A percentile compares a stretch with the other conserved stretches of the same genome.
phyloP scores from a whole-genome alignment of 441 rosid species.

The Daphne laureola region DNA sequence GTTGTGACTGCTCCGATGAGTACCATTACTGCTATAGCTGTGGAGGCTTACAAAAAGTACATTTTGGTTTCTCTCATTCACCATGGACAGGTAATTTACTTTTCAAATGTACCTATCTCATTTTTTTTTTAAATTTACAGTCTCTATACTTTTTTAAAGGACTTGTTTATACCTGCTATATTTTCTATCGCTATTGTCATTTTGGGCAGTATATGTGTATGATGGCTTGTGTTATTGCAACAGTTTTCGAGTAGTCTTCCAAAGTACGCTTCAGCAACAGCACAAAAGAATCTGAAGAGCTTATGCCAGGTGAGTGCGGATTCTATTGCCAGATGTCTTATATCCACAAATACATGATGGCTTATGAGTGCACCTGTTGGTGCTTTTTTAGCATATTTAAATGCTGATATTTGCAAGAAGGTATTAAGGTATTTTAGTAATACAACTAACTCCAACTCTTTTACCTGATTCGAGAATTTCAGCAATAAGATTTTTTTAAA shows the following conservation, averaged over 20 bases:
- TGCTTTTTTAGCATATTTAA: too few species aligned
- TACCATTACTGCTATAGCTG: constrained; percentile 63
- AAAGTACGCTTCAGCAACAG: constrained; percentile 71
- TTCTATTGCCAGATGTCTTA: background rate
- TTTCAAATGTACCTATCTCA: constrained; percentile 5
- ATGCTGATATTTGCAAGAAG: too few species aligned
- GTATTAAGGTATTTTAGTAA: too few species aligned
- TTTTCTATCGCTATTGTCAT: background rate
- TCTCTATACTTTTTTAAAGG: constrained; percentile 1
- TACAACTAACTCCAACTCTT: too few species aligned
- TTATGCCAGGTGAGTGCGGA: constrained; percentile 37
- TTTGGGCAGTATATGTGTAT: constrained; percentile 11
- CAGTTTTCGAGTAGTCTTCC: constrained; percentile 72
- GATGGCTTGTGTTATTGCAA: constrained; percentile 15
- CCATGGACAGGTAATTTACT: constrained; percentile 60
- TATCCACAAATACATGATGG: too few species aligned
- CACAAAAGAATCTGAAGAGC: constrained; percentile 67
- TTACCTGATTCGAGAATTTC: too few species aligned
- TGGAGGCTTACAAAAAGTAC: constrained; percentile 91
- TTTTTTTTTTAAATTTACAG: background rate
- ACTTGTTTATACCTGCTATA: constrained; percentile 3
- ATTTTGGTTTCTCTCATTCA: constrained; percentile 78
- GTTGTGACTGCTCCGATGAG: constrained; percentile 93
- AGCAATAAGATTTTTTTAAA: too few species aligned
- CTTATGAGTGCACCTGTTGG: too few species aligned